Conservation (phyloP, 805 yeast species). For the Yarrowia bubula region DNA sequence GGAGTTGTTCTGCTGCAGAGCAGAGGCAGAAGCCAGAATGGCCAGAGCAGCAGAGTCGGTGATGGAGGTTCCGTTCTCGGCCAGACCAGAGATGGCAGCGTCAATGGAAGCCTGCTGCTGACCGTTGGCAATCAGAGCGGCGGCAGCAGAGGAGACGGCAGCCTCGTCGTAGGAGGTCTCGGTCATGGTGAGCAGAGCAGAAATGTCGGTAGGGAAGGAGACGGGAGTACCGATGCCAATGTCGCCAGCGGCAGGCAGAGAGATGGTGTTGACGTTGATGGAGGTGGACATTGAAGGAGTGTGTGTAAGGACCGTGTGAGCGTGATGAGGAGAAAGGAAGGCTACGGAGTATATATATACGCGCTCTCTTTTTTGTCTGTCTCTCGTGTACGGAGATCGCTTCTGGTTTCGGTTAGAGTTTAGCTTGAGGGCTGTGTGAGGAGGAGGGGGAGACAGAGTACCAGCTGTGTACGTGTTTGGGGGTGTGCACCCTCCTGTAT, state of each 20-base stretch:
- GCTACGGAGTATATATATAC: conserved; percentile 1
- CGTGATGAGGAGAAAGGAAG: background rate
- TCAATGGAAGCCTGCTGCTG: conserved; percentile 18
- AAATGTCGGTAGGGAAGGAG: conserved; percentile 9
- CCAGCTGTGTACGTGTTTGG: no score
- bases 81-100: background rate
- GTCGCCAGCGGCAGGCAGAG: conserved; percentile 18
- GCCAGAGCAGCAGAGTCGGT: conserved; percentile 13
- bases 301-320: background rate
- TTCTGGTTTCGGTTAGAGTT: conserved; percentile 18
- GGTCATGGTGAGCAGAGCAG: conserved; percentile 19
- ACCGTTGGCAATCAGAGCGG: conserved; percentile 1
- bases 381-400: conserved; percentile 14
- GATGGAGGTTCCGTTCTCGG: conserved; percentile 20
- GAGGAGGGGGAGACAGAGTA: no score
- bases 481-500: no score
- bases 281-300: conserved; percentile 15
- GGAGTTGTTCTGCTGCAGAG: background rate
- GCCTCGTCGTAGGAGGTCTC: conserved; percentile 7
- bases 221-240: conserved; percentile 19
- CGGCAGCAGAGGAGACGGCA: conserved; percentile 18
- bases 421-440: background rate
- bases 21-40: conserved; percentile 7
- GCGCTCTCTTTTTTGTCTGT: background rate
- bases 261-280: conserved; percentile 3